These are phyloP conservation scores for Haplosporangium sp. DNA, from an alignment of 371 early-diverging fungal species.

Conservation along the genomic window DNA sequence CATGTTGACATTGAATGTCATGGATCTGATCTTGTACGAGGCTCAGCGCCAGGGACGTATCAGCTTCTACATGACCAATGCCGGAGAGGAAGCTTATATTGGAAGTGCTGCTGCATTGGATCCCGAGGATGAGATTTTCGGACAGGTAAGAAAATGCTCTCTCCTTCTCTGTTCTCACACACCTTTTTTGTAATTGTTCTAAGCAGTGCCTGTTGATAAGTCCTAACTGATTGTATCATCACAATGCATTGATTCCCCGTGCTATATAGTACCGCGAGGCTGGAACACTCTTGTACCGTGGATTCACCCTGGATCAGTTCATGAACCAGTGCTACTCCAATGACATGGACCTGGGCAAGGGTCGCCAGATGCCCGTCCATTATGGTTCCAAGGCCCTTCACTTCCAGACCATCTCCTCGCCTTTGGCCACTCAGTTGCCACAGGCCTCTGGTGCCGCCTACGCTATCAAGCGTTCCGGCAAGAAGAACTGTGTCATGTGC, in stretches of 20 bases:
- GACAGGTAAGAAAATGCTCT: constrained; percentile 69
- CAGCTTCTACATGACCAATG: constrained; percentile 98
- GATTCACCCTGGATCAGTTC: constrained; percentile 91
- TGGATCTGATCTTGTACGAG: constrained; percentile 96
- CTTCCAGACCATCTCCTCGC: constrained; percentile 97
- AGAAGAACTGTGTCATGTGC: constrained; percentile 84
- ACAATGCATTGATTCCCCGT: no score
- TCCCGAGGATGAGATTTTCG: constrained; percentile 88
- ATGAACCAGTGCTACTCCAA: constrained; percentile 98
- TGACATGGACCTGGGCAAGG: constrained; percentile 90
- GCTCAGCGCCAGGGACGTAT: constrained; percentile 99
- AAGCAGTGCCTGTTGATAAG: not conserved
- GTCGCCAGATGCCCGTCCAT: constrained; percentile 98
- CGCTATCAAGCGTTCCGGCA: constrained; percentile 86
- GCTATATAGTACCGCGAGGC: constrained; percentile 91
- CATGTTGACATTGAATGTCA: constrained; percentile 90
- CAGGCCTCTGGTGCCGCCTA: constrained; percentile 99
- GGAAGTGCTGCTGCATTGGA: constrained; percentile 92
- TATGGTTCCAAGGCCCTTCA: constrained; percentile 88
- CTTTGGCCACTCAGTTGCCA: constrained; percentile 97
- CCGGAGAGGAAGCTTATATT: constrained; percentile 97
- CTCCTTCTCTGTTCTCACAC: no score
- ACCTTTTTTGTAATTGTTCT: no score
- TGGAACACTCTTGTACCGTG: constrained; percentile 92
- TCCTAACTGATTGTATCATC: not conserved